Conservation (phyloP, 306 rosid species). For the Nissolia schottii region DNA sequence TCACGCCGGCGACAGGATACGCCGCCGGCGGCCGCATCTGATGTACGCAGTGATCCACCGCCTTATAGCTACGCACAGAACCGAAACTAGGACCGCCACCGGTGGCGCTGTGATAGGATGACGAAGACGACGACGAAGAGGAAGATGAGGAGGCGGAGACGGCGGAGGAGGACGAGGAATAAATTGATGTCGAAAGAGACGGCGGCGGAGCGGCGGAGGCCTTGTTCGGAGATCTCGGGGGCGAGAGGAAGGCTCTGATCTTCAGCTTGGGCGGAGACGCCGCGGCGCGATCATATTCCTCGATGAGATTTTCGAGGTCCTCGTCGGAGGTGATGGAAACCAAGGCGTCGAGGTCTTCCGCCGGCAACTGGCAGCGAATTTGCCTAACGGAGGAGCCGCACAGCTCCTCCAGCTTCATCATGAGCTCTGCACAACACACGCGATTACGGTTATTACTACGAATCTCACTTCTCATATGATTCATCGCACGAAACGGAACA, state of each 20-base stretch:
- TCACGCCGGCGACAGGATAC: slow-evolving; percentile 18
- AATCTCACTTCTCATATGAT: slow-evolving; percentile 24
- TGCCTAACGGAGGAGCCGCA: slow-evolving; percentile 58
- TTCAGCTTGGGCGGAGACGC: slow-evolving; percentile 48
- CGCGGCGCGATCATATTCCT: slow-evolving; percentile 67
- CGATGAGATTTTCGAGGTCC: slow-evolving; percentile 78
- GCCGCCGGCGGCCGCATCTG: slow-evolving; percentile 37
- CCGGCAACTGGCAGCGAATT: slow-evolving; percentile 84
- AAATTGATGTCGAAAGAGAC: slow-evolving; percentile 46
- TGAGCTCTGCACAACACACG: slow-evolving; percentile 51
- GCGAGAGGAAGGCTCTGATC: slow-evolving; percentile 79
- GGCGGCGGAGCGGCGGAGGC: slow-evolving; percentile 29
- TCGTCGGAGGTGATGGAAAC: slow-evolving; percentile 85
- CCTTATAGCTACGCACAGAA: slow-evolving; percentile 30
- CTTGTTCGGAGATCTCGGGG: slow-evolving; percentile 46
- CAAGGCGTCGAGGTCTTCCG: slow-evolving; percentile 89
- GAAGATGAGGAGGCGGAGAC: slow-evolving; percentile 23
- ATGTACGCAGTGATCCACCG: slow-evolving; percentile 37
- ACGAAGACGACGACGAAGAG: slow-evolving; percentile 31
- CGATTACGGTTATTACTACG: not conserved
- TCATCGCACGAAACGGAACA: not conserved
- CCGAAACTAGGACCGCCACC: slow-evolving; percentile 22
- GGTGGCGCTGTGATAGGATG: slow-evolving; percentile 27
- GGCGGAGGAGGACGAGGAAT: slow-evolving; percentile 29
- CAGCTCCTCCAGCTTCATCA: slow-evolving; percentile 61